A percentile compares a stretch with the other conserved stretches of the same genome.
phyloP scores from a whole-genome alignment of 495 filamentous ascomycete genomes.

The Aspergillus indologenus region DNA sequence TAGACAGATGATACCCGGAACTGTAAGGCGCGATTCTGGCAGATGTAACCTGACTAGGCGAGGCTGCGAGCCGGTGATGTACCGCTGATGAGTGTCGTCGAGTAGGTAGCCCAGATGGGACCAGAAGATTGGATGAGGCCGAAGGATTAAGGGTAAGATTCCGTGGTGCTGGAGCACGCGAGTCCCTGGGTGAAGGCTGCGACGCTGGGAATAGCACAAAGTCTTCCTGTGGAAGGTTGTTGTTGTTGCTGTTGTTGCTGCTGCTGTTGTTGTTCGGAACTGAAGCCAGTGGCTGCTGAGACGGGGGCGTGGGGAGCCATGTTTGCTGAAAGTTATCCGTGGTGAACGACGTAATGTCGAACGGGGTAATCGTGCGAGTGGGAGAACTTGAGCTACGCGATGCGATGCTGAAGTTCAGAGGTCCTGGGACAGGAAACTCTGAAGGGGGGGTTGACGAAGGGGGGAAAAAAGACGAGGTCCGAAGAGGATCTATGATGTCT shows the following conservation, averaged over 20 bases:
- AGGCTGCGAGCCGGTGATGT: conserved; percentile 37
- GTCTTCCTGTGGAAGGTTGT: conserved; percentile 36
- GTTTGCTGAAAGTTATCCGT: conserved; percentile 61
- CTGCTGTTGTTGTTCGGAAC: conserved; percentile 37
- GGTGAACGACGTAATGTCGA: conserved; percentile 60
- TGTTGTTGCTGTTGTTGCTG: conserved; percentile 40
- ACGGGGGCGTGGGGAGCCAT: conserved; percentile 60
- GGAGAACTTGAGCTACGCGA: conserved; percentile 53
- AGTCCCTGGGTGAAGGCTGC: conserved; percentile 36
- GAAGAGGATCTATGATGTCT: conserved; percentile 49
- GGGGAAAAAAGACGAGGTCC: conserved; percentile 30
- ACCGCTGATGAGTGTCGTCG: conserved; percentile 35
- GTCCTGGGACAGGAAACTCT: conserved; percentile 47
- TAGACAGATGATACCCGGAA: conserved; percentile 36
- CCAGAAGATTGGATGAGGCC: conserved; percentile 34
- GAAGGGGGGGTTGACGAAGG: conserved; percentile 40
- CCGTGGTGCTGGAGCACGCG: conserved; percentile 34
- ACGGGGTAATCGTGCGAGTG: conserved; percentile 41
- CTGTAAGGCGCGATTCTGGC: conserved; percentile 37
- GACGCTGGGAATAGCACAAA: conserved; percentile 45
- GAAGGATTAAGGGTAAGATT: conserved; percentile 41
- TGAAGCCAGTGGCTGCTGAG: conserved; percentile 43
- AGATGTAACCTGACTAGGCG: conserved; percentile 36
- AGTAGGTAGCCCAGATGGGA: conserved; percentile 29
- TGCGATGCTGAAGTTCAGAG: conserved; percentile 57